These are phyloP conservation scores for Neocatenulostroma microsporum DNA, from an alignment of 2,329 filamentous ascomycete species.

Conservation along the genomic window DNA sequence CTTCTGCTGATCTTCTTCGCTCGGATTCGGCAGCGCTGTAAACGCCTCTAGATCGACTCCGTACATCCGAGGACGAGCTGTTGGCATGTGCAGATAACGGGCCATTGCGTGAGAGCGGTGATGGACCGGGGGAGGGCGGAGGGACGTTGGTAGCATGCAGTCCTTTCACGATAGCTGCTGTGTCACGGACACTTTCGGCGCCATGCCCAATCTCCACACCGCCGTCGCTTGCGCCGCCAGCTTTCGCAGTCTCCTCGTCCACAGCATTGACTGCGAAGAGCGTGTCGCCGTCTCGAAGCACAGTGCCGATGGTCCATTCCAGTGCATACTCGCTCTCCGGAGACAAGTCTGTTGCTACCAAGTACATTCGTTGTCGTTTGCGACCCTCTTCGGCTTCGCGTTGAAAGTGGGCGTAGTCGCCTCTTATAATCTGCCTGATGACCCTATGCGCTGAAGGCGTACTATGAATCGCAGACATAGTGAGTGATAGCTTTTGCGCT, in stretches of 20 bases:
- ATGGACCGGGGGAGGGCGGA: constrained; percentile 23
- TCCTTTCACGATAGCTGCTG: constrained; percentile 62
- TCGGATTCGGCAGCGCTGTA: constrained; percentile 61
- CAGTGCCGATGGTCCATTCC: constrained; percentile 95
- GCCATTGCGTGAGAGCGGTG: constrained; percentile 20
- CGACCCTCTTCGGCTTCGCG: constrained; percentile 71
- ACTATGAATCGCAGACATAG: constrained; percentile 70
- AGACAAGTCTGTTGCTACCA: constrained; percentile 92
- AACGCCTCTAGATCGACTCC: constrained; percentile 16
- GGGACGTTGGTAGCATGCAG: constrained; percentile 39
- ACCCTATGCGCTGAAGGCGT: constrained; percentile 70
- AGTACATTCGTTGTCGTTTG: constrained; percentile 74
- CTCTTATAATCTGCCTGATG: constrained; percentile 82
- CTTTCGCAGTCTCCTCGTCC: constrained; percentile 62
- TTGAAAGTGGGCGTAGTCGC: constrained; percentile 70
- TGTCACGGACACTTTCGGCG: constrained; percentile 65
- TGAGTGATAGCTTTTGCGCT: constrained; percentile 76
- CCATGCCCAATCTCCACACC: constrained; percentile 61
- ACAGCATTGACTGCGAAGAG: constrained; percentile 88
- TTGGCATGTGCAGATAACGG: constrained; percentile 16
- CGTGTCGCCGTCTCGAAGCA: constrained; percentile 88
- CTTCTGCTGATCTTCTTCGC: constrained; percentile 68
- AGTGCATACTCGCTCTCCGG: constrained; percentile 91
- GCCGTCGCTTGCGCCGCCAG: constrained; percentile 40
- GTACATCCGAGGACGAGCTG: constrained; percentile 10